Conservation (phyloP, 805 yeast species). For the Hanseniaspora nectarophila region DNA sequence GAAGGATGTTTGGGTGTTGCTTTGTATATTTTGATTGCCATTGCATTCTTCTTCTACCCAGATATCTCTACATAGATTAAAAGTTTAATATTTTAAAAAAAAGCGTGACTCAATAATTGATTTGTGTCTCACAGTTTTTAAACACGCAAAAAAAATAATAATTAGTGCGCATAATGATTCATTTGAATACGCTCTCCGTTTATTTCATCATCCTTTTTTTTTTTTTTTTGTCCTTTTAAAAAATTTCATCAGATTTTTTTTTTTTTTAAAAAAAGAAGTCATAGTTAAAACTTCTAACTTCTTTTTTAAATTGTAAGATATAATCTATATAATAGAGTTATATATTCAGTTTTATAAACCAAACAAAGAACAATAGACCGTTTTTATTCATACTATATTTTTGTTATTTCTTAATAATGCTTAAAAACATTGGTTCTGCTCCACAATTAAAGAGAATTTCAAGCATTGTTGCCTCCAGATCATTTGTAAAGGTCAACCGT, state of each 20-base stretch:
- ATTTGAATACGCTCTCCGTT: no score
- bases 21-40: slow-evolving; percentile 73
- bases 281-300: no score
- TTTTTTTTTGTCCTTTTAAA: no score
- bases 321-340: no score
- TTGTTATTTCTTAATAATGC: not conserved
- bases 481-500: not conserved
- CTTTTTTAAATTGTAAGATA: no score
- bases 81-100: not conserved
- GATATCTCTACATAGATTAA: slow-evolving; percentile 32
- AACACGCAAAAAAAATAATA: not conserved
- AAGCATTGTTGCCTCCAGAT: not conserved
- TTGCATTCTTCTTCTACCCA: slow-evolving; percentile 85
- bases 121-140: no score
- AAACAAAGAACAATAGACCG: not conserved
- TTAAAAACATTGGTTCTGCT: not conserved
- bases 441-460: not conserved
- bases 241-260: no score
- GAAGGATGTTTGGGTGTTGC: slow-evolving; percentile 90
- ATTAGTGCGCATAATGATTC: not conserved
- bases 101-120: not conserved
- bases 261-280: no score
- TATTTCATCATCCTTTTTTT: no score
- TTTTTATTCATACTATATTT: not conserved
- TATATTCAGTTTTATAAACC: not conserved